Evolutionary conservation across 2,329 filamentous ascomycete genomes (phyloP).

Genomic region (Trichoderma asperellum): DNA sequence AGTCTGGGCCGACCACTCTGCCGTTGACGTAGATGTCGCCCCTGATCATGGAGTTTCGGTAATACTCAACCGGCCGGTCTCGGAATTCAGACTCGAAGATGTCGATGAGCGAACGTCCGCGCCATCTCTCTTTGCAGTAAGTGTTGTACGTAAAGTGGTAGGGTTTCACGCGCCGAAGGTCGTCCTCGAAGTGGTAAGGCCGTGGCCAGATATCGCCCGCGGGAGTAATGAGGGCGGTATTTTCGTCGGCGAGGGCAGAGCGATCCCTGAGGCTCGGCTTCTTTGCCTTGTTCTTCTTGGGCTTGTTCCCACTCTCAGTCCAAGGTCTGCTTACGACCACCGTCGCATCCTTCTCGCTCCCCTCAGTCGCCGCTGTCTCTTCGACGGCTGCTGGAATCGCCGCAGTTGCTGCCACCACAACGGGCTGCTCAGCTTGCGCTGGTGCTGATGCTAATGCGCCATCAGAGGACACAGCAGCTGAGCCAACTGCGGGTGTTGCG

Average conservation of each 20-base stretch:
- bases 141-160: slow-evolving; percentile 97
- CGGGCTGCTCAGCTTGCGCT: slow-evolving; percentile 15
- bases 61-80: slow-evolving; percentile 84
- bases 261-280: slow-evolving; percentile 15
- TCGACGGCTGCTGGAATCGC: too few species aligned
- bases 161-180: slow-evolving; percentile 78
- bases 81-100: slow-evolving; percentile 92
- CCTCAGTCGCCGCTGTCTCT: background rate
- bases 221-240: slow-evolving; percentile 41
- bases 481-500: slow-evolving; percentile 25
- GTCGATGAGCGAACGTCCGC: slow-evolving; percentile 77
- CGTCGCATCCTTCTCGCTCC: background rate
- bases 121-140: slow-evolving; percentile 91
- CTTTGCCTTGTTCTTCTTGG: slow-evolving; percentile 18
- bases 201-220: slow-evolving; percentile 52
- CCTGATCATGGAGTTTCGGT: slow-evolving; percentile 77
- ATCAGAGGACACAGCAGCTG: background rate
- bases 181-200: slow-evolving; percentile 84
- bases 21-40: slow-evolving; percentile 83
- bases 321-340: background rate
- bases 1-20: slow-evolving; percentile 66
- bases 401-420: too few species aligned
- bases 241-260: slow-evolving; percentile 31
- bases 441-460: background rate
- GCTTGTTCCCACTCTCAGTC: slow-evolving; percentile 5